Conservation (phyloP, 257 asterid species). For the Marsdenia floribunda region DNA sequence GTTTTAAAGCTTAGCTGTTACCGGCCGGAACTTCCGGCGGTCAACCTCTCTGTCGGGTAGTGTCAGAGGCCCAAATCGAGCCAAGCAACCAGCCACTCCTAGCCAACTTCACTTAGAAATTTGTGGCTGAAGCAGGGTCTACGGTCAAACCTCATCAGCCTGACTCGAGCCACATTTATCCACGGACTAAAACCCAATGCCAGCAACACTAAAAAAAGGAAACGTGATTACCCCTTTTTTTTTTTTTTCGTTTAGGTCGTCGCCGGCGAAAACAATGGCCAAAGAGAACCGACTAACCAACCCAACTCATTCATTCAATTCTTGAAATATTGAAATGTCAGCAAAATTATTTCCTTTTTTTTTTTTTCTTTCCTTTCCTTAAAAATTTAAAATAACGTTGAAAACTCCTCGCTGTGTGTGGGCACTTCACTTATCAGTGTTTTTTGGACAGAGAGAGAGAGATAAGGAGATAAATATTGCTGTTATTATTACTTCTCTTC, state of each 20-base stretch:
- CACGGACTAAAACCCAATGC: not conserved
- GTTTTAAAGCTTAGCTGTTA: slow-evolving; percentile 12
- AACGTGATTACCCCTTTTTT: no score
- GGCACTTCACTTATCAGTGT: not conserved
- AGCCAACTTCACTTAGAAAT: not conserved
- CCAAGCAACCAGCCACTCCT: not conserved
- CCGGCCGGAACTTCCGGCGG: not conserved
- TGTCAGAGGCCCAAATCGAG: not conserved
- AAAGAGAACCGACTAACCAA: not conserved
- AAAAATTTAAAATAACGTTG: no score
- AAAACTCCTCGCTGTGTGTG: not conserved
- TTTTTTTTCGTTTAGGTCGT: not conserved
- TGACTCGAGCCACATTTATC: not conserved
- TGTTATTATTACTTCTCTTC: not conserved
- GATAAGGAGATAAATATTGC: slow-evolving; percentile 2
- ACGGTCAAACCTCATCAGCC: not conserved
- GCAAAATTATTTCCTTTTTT: not conserved
- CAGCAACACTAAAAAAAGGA: not conserved
- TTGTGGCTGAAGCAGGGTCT: not conserved
- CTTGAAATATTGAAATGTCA: not conserved
- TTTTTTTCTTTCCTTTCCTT: not conserved
- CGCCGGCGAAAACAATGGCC: slow-evolving; percentile 9
- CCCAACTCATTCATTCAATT: slow-evolving; percentile 2
- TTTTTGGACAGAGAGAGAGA: not conserved
- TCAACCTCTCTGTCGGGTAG: not conserved